A percentile compares a stretch with the other conserved stretches of the same genome.
Evolutionary conservation across 2,329 filamentous ascomycete genomes (phyloP).

Genomic region (Alternaria triticina): DNA sequence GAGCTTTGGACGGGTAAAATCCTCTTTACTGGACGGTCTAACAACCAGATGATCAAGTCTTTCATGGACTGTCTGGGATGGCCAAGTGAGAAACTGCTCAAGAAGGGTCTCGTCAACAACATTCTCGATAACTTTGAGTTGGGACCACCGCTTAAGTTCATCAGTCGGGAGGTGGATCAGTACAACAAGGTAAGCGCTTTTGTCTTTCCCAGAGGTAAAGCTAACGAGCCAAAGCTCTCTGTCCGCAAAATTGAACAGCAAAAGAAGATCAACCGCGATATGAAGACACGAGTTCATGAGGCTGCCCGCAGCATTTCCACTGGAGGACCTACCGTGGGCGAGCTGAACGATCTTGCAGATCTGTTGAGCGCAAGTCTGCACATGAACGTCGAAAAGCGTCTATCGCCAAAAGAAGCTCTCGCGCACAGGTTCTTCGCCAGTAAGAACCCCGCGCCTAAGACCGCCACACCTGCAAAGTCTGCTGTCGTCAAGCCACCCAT

Average conservation of each 20-base stretch:
- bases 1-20: conserved; percentile 98
- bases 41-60: conserved; percentile 96
- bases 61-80: conserved; percentile 97
- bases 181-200: conserved; percentile 36
- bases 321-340: conserved; percentile 67
- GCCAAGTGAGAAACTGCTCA: conserved; percentile 86
- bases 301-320: conserved; percentile 77
- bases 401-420: conserved; percentile 84
- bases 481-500: conserved; percentile 37
- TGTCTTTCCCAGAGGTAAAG: neutral
- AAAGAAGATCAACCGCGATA: conserved; percentile 68
- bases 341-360: conserved; percentile 84
- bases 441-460: conserved; percentile 27
- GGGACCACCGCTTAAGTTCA: conserved; percentile 75
- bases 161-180: conserved; percentile 74
- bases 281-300: conserved; percentile 77
- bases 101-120: conserved; percentile 67
- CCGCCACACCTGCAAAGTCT: conserved; percentile 17
- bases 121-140: conserved; percentile 73
- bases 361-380: conserved; percentile 86
- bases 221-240: conserved; percentile 60
- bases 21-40: conserved; percentile 90
- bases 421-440: conserved; percentile 83
- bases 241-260: conserved; percentile 70
- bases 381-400: conserved; percentile 90